Evolutionary conservation across 2,329 filamentous ascomycete genomes (phyloP).

Genomic region (Ceratocystis variospora): DNA sequence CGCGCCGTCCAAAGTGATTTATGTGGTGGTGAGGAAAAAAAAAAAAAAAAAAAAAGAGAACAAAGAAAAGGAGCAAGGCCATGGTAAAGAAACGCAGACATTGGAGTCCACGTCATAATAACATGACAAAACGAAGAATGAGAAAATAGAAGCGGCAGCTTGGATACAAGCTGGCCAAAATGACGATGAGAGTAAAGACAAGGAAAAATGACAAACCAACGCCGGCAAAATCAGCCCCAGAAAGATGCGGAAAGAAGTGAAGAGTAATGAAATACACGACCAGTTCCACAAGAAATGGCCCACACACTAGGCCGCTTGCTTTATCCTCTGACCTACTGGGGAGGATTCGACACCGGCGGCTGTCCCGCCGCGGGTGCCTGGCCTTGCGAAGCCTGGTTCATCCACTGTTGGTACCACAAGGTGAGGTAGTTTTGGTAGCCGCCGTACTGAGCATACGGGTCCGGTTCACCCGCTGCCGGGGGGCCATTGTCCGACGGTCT

Average conservation of each 20-base stretch:
- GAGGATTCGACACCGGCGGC: conserved; percentile 19
- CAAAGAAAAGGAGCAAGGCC: not conserved
- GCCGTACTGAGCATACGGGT: conserved; percentile 69
- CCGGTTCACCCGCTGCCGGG: conserved; percentile 33
- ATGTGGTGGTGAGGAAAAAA: conserved; percentile 1
- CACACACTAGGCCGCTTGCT: not conserved
- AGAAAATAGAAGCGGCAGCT: not conserved
- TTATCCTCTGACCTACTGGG: conserved; percentile 9
- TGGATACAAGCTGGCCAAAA: not conserved
- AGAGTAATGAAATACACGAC: conserved; percentile 8
- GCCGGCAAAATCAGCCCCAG: conserved; percentile 1
- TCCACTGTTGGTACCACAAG: conserved; percentile 62
- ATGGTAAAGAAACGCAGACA: not conserved
- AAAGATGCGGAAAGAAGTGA: conserved; percentile 13
- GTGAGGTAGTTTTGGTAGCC: conserved; percentile 70
- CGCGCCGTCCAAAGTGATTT: conserved; percentile 10
- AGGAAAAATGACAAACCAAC: not conserved
- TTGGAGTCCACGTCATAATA: not conserved
- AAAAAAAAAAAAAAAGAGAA: not conserved
- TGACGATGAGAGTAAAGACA: not conserved
- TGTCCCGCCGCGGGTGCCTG: conserved; percentile 24
- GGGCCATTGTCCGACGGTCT: conserved; percentile 29
- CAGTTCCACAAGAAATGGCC: not conserved
- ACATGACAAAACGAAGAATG: not conserved
- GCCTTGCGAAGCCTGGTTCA: conserved; percentile 31